These are phyloP conservation scores for Metschnikowia arizonensis DNA, from an alignment of 805 yeast genomes.

Conservation along the genomic window DNA sequence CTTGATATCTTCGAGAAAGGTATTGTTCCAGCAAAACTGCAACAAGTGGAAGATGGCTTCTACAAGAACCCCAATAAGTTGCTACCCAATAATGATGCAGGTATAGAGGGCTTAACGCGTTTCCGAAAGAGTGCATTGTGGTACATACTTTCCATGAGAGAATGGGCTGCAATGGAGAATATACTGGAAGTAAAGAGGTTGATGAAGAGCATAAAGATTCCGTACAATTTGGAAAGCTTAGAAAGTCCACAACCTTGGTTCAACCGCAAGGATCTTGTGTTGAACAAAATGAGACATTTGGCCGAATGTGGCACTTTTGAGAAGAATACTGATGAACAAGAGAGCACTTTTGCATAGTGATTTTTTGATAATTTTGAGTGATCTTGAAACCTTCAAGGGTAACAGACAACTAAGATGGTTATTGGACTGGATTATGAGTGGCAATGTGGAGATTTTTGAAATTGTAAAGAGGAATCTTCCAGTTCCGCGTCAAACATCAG, in stretches of 20 bases:
- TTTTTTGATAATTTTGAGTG: no score
- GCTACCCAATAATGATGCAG: slow-evolving; percentile 30
- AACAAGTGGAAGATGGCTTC: slow-evolving; percentile 28
- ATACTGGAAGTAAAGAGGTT: slow-evolving; percentile 24
- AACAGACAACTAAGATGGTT: no score
- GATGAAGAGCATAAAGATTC: slow-evolving; percentile 25
- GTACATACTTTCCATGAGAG: slow-evolving; percentile 68
- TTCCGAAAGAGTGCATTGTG: slow-evolving; percentile 73
- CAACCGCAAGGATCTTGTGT: slow-evolving; percentile 28
- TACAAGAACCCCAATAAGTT: slow-evolving; percentile 37
- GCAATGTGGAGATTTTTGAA: no score
- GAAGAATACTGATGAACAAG: background rate
- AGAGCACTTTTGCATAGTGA: background rate
- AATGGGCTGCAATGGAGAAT: slow-evolving; percentile 46
- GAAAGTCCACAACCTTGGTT: slow-evolving; percentile 28
- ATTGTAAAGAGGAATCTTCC: no score
- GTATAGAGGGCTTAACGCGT: slow-evolving; percentile 53
- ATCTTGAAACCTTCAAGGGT: no score
- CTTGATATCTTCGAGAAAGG: slow-evolving; percentile 12
- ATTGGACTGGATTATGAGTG: no score
- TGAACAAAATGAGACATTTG: slow-evolving; percentile 21
- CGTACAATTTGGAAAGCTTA: slow-evolving; percentile 15
- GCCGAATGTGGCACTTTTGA: background rate
- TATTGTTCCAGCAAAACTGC: slow-evolving; percentile 3
- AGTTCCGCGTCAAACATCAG: no score